Base-by-base conservation (phyloP, 177 flowering plant species). In the Vitis hybrid region DNA sequence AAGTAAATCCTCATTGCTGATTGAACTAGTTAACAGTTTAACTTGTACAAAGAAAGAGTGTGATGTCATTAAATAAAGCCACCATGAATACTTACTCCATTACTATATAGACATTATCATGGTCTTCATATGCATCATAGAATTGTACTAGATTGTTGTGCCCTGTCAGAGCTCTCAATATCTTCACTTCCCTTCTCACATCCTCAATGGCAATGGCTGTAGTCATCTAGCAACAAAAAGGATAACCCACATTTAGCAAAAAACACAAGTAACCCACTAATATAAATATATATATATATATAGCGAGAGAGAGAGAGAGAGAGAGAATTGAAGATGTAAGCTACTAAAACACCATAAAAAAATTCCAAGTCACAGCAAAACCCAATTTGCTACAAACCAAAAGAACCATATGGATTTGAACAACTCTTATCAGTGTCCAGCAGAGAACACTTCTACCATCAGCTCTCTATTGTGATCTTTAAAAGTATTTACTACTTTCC, bases 161-260 rank as follows among this genome's bases (percentile, higher is more conserved):
- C 17, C 97, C 97, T 0, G 86, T 79, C 80, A 93, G 80, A 75
- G 98, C 90, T 80, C 88, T 78, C 80, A 93, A 80, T 75, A 93
- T 93, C 68, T 90, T 93, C 61, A 93, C 98, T 79, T 93, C 98
- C 78, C 97, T 87, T 80, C 98, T 79, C 9, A 91, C 98, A 88
- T 93, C 98, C 85, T 91, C 95, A 69, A 93, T 88, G 15, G 98
- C 90, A 74, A 93, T 91, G 21, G 98, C 88, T 48, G 98, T 90
- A 19, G 91, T 91, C 98, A 93, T 93, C 98, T 93, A 80, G 50
- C 19, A 64, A 39, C 56, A 62, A 64, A 55, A 70, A 34, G 32
- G 45, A 50, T 39, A 26, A n/a, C 9, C 13, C 11, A 56, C 39
- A 48, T 57, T 32, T 9, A 58, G 51, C 48, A 60, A 10, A 26